These are phyloP conservation scores for Vicia villosa DNA, from an alignment of 306 rosid species.

Conservation along the genomic window DNA sequence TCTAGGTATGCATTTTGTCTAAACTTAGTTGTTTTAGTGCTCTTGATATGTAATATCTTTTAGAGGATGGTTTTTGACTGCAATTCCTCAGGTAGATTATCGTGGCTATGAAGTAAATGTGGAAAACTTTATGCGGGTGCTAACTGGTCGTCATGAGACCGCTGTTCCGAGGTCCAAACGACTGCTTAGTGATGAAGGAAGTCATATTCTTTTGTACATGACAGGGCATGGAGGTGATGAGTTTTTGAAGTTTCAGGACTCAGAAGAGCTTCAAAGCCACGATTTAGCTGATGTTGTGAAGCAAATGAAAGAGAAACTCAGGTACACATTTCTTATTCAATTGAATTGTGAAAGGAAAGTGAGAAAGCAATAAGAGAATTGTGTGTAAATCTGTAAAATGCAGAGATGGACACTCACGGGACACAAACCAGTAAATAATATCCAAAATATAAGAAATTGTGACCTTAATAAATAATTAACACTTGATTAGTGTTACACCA, in stretches of 20 bases:
- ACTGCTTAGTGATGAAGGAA: conserved; percentile 95
- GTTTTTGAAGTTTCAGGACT: conserved; percentile 94
- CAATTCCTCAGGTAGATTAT: conserved; percentile 83
- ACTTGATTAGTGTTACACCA: no score
- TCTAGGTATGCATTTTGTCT: conserved; percentile 23
- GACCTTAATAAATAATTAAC: no score
- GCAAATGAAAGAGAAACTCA: conserved; percentile 93
- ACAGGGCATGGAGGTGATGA: conserved; percentile 99
- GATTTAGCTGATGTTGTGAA: conserved; percentile 98
- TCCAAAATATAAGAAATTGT: neutral
- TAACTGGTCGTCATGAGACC: conserved; percentile 86
- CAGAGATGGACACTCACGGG: neutral
- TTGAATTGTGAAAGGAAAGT: neutral
- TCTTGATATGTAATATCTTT: conserved; percentile 20
- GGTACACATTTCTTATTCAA: conserved; percentile 53
- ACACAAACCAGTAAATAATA: neutral
- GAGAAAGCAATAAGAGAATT: neutral
- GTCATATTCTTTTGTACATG: conserved; percentile 95
- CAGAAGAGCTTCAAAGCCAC: conserved; percentile 98
- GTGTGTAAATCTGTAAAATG: neutral
- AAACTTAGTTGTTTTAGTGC: conserved; percentile 25
- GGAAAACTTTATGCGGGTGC: conserved; percentile 80
- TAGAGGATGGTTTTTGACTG: conserved; percentile 31
- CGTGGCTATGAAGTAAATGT: conserved; percentile 97
- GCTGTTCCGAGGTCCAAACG: conserved; percentile 98